Percentiles rank a stretch among this genome's conserved stretches.
phyloP scores from a whole-genome alignment of 805 yeast genomes.

The Candida alai region DNA sequence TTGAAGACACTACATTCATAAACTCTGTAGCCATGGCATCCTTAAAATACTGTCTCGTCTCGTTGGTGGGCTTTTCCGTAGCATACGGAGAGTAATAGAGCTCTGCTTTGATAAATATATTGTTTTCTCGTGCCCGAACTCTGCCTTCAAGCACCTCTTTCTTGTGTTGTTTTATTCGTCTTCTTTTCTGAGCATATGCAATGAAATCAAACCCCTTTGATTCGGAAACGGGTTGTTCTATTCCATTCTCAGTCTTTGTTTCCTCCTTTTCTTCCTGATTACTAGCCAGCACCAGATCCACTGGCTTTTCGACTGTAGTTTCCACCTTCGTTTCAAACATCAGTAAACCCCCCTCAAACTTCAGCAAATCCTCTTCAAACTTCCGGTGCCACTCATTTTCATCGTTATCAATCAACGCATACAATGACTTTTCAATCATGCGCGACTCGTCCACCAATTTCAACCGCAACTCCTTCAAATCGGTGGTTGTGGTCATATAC shows the following conservation, averaged over 20 bases:
- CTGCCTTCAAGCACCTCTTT: slow-evolving; percentile 19
- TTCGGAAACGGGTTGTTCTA: slow-evolving; percentile 4
- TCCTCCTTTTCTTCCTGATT: neutral
- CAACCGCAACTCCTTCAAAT: slow-evolving; percentile 67
- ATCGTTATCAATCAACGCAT: slow-evolving; percentile 48
- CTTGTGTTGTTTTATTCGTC: slow-evolving; percentile 29
- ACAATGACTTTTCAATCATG: slow-evolving; percentile 73
- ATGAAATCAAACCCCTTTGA: slow-evolving; percentile 47
- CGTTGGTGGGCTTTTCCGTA: slow-evolving; percentile 16
- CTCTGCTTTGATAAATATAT: slow-evolving; percentile 38
- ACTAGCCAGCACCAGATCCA: neutral
- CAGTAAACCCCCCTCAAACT: slow-evolving; percentile 7
- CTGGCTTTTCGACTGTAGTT: neutral
- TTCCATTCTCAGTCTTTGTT: neutral
- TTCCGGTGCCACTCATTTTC: slow-evolving; percentile 24
- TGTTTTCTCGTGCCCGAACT: slow-evolving; percentile 20
- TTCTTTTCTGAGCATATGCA: slow-evolving; percentile 51
- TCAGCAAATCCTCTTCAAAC: slow-evolving; percentile 24
- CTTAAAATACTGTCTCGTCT: slow-evolving; percentile 20
- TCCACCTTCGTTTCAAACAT: neutral
- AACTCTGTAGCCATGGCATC: slow-evolving; percentile 24
- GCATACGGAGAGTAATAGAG: slow-evolving; percentile 37
- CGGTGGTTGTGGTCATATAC: slow-evolving; percentile 57
- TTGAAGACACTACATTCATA: slow-evolving; percentile 27
- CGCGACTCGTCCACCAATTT: slow-evolving; percentile 77